phyloP scores from a whole-genome alignment of 805 yeast species.

The Babjeviella inositovora region DNA sequence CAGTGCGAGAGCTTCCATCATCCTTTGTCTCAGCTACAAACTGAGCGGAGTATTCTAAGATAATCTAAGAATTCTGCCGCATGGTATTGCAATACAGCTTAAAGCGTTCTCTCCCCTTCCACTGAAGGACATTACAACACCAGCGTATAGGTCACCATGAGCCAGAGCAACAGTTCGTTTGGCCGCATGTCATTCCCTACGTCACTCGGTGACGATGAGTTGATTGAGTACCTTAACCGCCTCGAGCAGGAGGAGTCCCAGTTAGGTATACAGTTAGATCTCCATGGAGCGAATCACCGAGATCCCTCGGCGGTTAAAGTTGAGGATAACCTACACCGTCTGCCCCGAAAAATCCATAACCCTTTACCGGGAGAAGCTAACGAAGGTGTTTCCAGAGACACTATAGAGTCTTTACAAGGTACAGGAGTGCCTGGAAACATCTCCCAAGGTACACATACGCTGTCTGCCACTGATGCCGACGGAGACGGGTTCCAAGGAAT shows the following conservation, averaged over 20 bases:
- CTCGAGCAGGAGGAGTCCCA: conserved; percentile 10
- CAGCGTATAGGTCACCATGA: no score
- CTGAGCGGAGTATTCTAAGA: no score
- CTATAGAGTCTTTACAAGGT: neutral
- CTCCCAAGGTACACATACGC: no score
- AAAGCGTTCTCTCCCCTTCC: no score
- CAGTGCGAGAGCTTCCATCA: no score
- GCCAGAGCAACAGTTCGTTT: no score
- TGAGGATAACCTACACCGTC: conserved; percentile 1
- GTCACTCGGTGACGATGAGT: conserved; percentile 19
- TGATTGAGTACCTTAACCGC: conserved; percentile 15
- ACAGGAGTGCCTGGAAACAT: no score
- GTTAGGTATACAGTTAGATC: conserved; percentile 3
- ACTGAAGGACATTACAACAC: neutral
- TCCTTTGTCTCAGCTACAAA: no score
- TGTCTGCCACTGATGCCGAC: neutral
- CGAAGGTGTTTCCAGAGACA: neutral
- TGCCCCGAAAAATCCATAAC: conserved; percentile 2
- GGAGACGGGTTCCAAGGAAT: neutral
- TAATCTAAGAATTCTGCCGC: no score
- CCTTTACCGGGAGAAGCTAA: conserved; percentile 1
- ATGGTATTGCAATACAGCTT: no score
- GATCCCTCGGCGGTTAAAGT: neutral
- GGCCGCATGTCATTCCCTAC: conserved; percentile 8
- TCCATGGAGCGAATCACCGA: conserved; percentile 2